Evolutionary conservation across 805 yeast species (phyloP).

Genomic region (Spathaspora passalidarum): DNA sequence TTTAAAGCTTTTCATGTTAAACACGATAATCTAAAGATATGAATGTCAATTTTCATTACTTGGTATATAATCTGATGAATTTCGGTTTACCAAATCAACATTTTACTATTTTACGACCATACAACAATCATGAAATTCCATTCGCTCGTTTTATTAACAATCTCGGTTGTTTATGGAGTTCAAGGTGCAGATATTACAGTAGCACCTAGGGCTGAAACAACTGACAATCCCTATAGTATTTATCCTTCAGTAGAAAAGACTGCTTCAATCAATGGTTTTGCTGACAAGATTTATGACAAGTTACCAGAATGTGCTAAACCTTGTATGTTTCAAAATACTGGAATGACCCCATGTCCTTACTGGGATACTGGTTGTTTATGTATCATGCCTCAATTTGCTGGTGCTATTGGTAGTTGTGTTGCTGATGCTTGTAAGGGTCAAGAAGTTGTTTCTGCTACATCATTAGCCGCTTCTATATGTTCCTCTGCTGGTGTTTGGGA

Average conservation of each 20-base stretch:
- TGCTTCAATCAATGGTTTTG: conserved; percentile 42
- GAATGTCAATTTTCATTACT: neutral
- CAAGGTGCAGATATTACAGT: conserved; percentile 1
- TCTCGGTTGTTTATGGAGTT: neutral
- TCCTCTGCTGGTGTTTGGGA: conserved; percentile 30
- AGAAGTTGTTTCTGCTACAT: conserved; percentile 26
- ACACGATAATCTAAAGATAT: neutral
- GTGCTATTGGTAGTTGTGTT: conserved; percentile 36
- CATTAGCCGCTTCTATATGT: conserved; percentile 32
- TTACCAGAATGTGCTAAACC: conserved; percentile 36
- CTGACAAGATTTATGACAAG: conserved; percentile 32
- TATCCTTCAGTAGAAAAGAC: conserved; percentile 36
- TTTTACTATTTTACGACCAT: neutral
- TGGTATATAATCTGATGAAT: neutral
- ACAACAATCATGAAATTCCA: neutral
- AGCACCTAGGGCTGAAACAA: neutral
- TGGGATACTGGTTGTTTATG: conserved; percentile 48
- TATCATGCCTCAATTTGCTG: conserved; percentile 36
- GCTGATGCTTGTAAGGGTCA: conserved; percentile 33
- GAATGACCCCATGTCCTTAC: conserved; percentile 37
- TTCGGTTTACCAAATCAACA: neutral
- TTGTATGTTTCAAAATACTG: conserved; percentile 31
- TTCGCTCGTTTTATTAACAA: neutral
- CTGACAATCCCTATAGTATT: conserved; percentile 22
- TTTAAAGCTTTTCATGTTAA: neutral